Base-by-base conservation (phyloP, 345 rosid species). In the Rhizophora apiculata region DNA sequence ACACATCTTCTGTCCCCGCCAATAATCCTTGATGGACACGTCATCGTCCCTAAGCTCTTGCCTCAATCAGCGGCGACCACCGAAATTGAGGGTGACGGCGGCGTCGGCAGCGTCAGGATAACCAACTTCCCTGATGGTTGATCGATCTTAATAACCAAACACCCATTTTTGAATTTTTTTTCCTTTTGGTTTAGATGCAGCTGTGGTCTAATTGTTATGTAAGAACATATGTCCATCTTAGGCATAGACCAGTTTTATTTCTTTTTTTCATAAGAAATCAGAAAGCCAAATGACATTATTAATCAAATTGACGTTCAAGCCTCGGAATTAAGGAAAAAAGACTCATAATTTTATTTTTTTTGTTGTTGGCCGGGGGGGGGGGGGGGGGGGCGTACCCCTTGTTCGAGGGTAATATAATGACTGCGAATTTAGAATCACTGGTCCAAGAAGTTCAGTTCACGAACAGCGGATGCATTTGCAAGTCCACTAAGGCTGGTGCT, bases 1-100 rank as follows among this genome's bases (percentile, higher is more conserved):
- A 56, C 30, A 22, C 60, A 1, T 21, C 29, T 15, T 56, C 29
- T 15, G 16, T 24, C 6, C 18, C 30, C 9, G 60, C 30, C 30
- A 53, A 39, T 69, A 9, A 49, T 75, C 37, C 70, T 64, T 18
- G 78, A 75, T 3, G 26, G 66, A 4, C 70, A 64, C 32, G 5
- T 5, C 32, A 69, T 69, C 9, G 27, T 75, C 66, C 78, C 74
- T 20, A 69, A 49, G 61, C 61, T 65, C 60, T 7, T 51, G 49
- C 70, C 74, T 3, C 54, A 63, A 16, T 22, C 62, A 49, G 62
- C 68, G 68, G 26, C 63, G 20, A 68, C 70, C 70, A 65, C 58
- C 26, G 70, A 63, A 7, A 39, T 69, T 20, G 65, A 58, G 4
- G 78, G 78, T 2, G 64, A 58, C 37, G 19, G 18, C 5, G 1